These are phyloP conservation scores for Iodosphaeria phyllophila DNA, from an alignment of 2,329 filamentous ascomycete species.

Conservation along the genomic window DNA sequence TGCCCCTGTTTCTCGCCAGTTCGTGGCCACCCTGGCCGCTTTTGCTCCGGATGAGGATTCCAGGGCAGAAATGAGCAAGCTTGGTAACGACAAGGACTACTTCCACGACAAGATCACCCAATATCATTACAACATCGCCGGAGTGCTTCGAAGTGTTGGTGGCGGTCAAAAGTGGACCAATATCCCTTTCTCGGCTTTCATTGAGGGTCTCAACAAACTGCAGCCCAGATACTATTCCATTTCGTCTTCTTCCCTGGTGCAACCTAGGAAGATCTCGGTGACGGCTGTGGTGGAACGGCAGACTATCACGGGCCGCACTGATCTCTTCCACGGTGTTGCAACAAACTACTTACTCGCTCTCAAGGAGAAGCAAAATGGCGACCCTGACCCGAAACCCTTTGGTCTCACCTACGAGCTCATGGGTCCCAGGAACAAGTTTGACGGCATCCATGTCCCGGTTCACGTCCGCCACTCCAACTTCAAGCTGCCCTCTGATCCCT, in stretches of 20 bases:
- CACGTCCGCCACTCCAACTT: slow-evolving; percentile 98
- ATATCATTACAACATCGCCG: slow-evolving; percentile 76
- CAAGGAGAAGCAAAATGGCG: slow-evolving; percentile 91
- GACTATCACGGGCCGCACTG: slow-evolving; percentile 54
- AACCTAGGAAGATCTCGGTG: slow-evolving; percentile 87
- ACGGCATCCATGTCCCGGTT: slow-evolving; percentile 84
- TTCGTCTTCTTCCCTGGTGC: slow-evolving; percentile 85
- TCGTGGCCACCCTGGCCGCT: slow-evolving; percentile 67
- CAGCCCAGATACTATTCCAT: slow-evolving; percentile 99
- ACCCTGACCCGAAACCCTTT: slow-evolving; percentile 63
- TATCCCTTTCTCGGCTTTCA: slow-evolving; percentile 84
- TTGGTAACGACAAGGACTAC: slow-evolving; percentile 87
- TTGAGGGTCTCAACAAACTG: slow-evolving; percentile 85
- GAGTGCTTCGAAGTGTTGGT: slow-evolving; percentile 56
- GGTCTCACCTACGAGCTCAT: slow-evolving; percentile 72
- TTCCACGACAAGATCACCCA: slow-evolving; percentile 74
- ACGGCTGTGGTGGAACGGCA: slow-evolving; percentile 87
- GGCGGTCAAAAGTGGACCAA: slow-evolving; percentile 61
- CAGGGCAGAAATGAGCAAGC: slow-evolving; percentile 75
- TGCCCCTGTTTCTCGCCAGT: slow-evolving; percentile 89
- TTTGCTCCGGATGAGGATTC: slow-evolving; percentile 73
- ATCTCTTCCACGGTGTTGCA: slow-evolving; percentile 78
- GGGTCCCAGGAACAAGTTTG: slow-evolving; percentile 91
- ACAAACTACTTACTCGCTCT: slow-evolving; percentile 93
- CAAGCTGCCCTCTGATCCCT: slow-evolving; percentile 89